phyloP scores from a whole-genome alignment of 768 basidiomycete genomes.

The Tricholoma furcatifolium region DNA sequence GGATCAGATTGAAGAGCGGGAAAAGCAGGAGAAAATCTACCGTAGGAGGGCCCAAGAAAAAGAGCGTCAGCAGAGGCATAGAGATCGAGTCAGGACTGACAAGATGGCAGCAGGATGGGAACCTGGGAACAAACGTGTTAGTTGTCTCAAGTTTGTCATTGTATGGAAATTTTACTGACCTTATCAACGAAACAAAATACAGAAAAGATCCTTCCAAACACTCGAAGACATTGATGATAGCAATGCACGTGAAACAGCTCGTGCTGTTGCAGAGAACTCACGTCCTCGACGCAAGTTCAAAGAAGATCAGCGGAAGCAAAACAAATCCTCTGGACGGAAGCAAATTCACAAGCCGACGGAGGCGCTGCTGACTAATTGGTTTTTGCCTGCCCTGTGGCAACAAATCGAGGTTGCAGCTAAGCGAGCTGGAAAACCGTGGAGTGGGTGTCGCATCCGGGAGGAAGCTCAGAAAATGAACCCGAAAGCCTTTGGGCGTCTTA shows the following conservation, averaged over 20 bases:
- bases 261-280: conserved; percentile 13
- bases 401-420: conserved; percentile 11
- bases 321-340: conserved; percentile 10
- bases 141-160: not conserved
- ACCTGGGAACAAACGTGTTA: not conserved
- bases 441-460: conserved; percentile 13
- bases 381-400: conserved; percentile 7
- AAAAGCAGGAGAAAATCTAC: not conserved
- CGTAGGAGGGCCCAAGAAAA: conserved; percentile 1
- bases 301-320: not conserved
- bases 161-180: not conserved
- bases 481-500: conserved; percentile 6
- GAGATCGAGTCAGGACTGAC: conserved; percentile 2
- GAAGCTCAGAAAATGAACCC: conserved; percentile 12
- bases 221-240: not conserved
- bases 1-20: not conserved
- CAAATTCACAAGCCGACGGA: not conserved
- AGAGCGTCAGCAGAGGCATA: conserved; percentile 7
- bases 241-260: not conserved
- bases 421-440: conserved; percentile 17
- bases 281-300: conserved; percentile 1
- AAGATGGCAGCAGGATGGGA: conserved; percentile 7
- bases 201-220: conserved; percentile 1
- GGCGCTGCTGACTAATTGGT: conserved; percentile 13
- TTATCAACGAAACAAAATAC: not conserved